Evolutionary conservation across 164 flowering plant genomes (phyloP).

Genomic region (Nymphaea thermarum): DNA sequence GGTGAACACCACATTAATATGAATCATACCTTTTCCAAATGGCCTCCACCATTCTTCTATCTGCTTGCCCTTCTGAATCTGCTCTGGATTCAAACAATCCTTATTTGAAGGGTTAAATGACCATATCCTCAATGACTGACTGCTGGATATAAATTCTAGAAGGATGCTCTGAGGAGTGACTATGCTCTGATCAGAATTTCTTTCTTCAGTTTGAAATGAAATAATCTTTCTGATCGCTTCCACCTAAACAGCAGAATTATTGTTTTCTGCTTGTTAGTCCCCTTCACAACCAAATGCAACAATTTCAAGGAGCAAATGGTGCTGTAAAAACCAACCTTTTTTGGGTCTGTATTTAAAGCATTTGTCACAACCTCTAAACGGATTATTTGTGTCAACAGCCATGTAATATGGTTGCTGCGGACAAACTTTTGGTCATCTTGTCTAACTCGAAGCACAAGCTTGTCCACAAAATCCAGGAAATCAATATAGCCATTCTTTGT

Average conservation of each 20-base stretch:
- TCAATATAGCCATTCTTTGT: constrained; percentile 94
- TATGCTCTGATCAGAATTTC: constrained; percentile 64
- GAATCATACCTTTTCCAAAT: constrained; percentile 4
- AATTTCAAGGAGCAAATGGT: too few species aligned
- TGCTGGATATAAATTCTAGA: constrained; percentile 92
- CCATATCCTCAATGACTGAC: constrained; percentile 92
- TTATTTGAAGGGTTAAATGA: constrained; percentile 72
- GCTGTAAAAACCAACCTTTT: constrained; percentile 45
- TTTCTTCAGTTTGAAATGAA: constrained; percentile 89
- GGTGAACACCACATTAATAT: background rate
- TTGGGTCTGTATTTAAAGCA: constrained; percentile 73
- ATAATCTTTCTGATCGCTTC: constrained; percentile 84
- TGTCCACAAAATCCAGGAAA: constrained; percentile 94
- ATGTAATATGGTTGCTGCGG: constrained; percentile 89
- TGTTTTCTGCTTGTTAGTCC: too few species aligned
- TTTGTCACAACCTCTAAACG: constrained; percentile 82
- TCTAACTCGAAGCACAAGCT: constrained; percentile 57
- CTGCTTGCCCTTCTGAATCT: constrained; percentile 95
- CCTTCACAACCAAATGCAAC: too few species aligned
- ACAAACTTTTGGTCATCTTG: constrained; percentile 61
- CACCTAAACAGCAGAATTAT: constrained; percentile 29
- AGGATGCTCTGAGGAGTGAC: constrained; percentile 61
- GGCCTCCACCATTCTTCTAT: constrained; percentile 99
- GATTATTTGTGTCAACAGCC: constrained; percentile 85
- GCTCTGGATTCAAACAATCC: constrained; percentile 82